Percentiles rank a stretch among this genome's conserved stretches.
Evolutionary conservation across 768 basidiomycete genomes (phyloP).

Genomic region (Termitomyces sp.): DNA sequence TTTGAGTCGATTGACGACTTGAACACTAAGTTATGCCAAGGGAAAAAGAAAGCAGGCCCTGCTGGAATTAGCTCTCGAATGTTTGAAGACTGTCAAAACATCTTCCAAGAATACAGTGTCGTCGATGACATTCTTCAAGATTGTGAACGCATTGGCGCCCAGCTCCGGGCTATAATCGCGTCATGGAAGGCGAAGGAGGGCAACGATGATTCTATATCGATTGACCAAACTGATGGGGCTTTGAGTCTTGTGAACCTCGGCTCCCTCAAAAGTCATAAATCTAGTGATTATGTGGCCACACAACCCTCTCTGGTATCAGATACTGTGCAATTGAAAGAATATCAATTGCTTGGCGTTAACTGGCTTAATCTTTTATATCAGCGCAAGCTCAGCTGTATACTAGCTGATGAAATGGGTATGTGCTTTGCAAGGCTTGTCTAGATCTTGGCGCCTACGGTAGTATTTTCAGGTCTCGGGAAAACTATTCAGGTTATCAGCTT

Average conservation of each 20-base stretch:
- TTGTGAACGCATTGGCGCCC: conserved; percentile 82
- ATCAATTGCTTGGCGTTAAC: conserved; percentile 96
- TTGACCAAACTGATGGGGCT: conserved; percentile 58
- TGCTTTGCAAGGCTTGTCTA: conserved; percentile 16
- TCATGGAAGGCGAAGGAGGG: conserved; percentile 62
- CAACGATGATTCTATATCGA: conserved; percentile 18
- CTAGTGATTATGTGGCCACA: conserved; percentile 64
- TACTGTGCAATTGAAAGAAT: conserved; percentile 85
- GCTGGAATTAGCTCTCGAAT: conserved; percentile 84
- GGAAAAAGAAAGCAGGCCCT: conserved; percentile 83
- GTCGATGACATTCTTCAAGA: conserved; percentile 88
- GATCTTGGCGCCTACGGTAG: background rate
- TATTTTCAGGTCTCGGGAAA: conserved; percentile 85
- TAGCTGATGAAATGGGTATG: conserved; percentile 99
- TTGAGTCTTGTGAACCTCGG: conserved; percentile 52
- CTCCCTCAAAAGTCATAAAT: conserved; percentile 34
- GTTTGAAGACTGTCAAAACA: conserved; percentile 85
- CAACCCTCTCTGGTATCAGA: conserved; percentile 72
- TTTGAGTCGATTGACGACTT: conserved; percentile 77
- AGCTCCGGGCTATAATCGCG: conserved; percentile 69
- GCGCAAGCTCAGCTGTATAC: conserved; percentile 83
- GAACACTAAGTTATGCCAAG: conserved; percentile 71
- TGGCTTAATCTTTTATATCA: conserved; percentile 90
- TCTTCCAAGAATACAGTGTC: conserved; percentile 81
- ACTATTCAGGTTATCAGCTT: conserved; percentile 99